These are phyloP conservation scores for Apiotrichum mycotoxinovorans DNA, from an alignment of 1,284 basidiomycete species.

Conservation along the genomic window DNA sequence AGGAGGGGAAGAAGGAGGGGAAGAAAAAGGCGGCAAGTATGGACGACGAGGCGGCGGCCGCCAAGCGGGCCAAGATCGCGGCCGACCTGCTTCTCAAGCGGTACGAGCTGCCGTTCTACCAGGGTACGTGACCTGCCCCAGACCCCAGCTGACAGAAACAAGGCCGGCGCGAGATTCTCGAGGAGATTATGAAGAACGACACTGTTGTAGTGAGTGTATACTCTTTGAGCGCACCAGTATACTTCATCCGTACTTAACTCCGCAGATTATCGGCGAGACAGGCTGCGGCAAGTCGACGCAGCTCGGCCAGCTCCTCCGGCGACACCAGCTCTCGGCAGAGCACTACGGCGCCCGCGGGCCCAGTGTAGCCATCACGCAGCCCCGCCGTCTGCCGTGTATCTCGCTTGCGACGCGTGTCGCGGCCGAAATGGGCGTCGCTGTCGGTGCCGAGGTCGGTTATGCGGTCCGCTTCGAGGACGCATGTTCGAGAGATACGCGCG, in stretches of 20 bases:
- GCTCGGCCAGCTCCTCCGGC: constrained; percentile 83
- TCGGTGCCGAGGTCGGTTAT: constrained; percentile 82
- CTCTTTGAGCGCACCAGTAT: neutral
- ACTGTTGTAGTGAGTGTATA: constrained; percentile 63
- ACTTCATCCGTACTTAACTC: neutral
- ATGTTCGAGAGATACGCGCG: constrained; percentile 61
- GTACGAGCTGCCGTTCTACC: constrained; percentile 69
- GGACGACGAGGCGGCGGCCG: constrained; percentile 10
- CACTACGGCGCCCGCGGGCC: constrained; percentile 53
- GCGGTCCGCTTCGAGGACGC: constrained; percentile 93
- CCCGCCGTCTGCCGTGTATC: constrained; percentile 87
- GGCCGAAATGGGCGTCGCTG: constrained; percentile 66
- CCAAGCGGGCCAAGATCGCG: constrained; percentile 25
- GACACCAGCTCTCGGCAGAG: constrained; percentile 30
- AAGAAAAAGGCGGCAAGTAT: constrained; percentile 11
- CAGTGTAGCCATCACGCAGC: constrained; percentile 84
- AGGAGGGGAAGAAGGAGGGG: neutral
- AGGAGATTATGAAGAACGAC: constrained; percentile 71
- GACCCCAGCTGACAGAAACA: neutral
- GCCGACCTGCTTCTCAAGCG: constrained; percentile 60
- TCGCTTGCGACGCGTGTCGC: constrained; percentile 87
- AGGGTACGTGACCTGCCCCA: constrained; percentile 54
- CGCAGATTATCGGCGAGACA: constrained; percentile 80
- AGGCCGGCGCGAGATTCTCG: constrained; percentile 66
- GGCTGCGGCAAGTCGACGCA: constrained; percentile 98